Evolutionary conservation across 495 filamentous ascomycete species (phyloP), one percentile per base, ranked within the genome.

Genomic region (Aspergillus kassunensis): DNA sequence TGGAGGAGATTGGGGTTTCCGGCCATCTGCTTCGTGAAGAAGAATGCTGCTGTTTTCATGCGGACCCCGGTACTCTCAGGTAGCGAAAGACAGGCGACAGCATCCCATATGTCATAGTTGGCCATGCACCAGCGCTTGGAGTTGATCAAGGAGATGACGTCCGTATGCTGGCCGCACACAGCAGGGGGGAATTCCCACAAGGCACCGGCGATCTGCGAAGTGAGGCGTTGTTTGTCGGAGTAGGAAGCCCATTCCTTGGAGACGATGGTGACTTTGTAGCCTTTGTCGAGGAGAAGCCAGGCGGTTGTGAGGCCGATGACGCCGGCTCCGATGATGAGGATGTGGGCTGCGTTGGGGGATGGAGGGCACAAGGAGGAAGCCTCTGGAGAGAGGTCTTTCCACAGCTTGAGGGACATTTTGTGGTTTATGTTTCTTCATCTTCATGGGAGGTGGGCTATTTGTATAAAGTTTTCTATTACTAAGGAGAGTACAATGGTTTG

Each of bases 151-250:
- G 48, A 51, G 18, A 42, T 51, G 27, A 21, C 6, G 37, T 51
- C 48, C 8, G 48, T 51, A 27, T 78, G 74, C 16, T 69, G 67
- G 16, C 77, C 77, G 51, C 77, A 80, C 2, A 69, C 69, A 0
- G 70, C 70, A 0, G 76, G 73, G 0, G 75, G 77, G 45, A 61
- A 74, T 51, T 80, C 74, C 77, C 76, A 80, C 1, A 80, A 63
- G 3, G 76, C 75, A 9, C 74, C 76, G 4, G 72, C 71, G 20
- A 77, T 70, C 51, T 80, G 77, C 6, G 76, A 78, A 9, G 76
- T 77, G 13, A 80, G 60, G 6, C 75, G 71, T 33, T 68, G 58
- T 18, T 63, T 49, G 20, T 59, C 49, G 31, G 18, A 44, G 18
- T 52, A 56, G 35, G 51, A 68, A 13, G 62, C 72, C 73, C 74